Evolutionary conservation across 805 yeast species (phyloP).

Genomic region (Yueomyces sinensis): DNA sequence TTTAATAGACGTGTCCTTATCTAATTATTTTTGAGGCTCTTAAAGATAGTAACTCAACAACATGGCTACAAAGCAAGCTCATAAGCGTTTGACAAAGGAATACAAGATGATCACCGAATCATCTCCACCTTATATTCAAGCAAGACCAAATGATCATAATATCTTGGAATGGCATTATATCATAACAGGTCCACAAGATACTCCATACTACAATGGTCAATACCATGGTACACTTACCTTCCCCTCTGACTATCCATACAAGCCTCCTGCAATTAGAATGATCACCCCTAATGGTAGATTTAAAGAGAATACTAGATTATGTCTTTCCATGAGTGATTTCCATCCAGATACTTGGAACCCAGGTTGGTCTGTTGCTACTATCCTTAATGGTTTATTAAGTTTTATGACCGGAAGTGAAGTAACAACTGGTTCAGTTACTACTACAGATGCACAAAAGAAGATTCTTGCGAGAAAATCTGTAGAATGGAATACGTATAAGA

Average conservation of each 20-base stretch:
- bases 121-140: conserved; percentile 77
- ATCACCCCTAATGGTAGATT: conserved; percentile 85
- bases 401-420: conserved; percentile 84
- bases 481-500: conserved; percentile 43
- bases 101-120: conserved; percentile 61
- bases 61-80: conserved; percentile 34
- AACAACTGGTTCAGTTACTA: conserved; percentile 69
- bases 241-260: conserved; percentile 79
- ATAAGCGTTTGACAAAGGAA: conserved; percentile 54
- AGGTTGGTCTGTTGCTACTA: conserved; percentile 87
- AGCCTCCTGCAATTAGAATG: conserved; percentile 85
- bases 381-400: conserved; percentile 73
- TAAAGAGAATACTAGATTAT: conserved; percentile 64
- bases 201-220: conserved; percentile 78
- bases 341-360: conserved; percentile 97
- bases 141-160: conserved; percentile 78
- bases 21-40: too few species aligned
- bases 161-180: conserved; percentile 90
- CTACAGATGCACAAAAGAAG: conserved; percentile 45
- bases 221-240: conserved; percentile 80
- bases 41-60: too few species aligned
- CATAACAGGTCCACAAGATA: conserved; percentile 82
- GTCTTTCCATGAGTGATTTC: conserved; percentile 87
- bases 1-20: too few species aligned
- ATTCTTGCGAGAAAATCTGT: conserved; percentile 46